These are phyloP conservation scores for Amesomyces nigricolor DNA, from an alignment of 2,329 filamentous ascomycete genomes.

Conservation along the genomic window DNA sequence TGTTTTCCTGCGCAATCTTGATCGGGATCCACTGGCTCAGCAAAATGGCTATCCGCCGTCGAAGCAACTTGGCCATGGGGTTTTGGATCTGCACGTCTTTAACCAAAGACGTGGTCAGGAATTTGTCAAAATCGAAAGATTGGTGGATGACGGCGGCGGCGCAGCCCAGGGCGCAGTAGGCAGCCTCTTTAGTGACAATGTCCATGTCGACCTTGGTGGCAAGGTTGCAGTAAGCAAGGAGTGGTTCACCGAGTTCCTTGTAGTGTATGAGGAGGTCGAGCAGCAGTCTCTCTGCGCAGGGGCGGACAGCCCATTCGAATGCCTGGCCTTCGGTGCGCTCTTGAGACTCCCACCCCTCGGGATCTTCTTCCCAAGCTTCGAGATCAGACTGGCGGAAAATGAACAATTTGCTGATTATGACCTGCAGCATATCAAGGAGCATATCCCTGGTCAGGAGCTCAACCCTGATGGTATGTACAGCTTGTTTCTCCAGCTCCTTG, in stretches of 20 bases:
- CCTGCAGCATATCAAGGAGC: conserved; percentile 74
- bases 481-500: conserved; percentile 68
- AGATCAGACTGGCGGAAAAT: conserved; percentile 80
- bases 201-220: conserved; percentile 62
- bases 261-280: conserved; percentile 85
- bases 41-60: conserved; percentile 81
- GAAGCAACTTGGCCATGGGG: conserved; percentile 68
- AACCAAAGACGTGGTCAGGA: conserved; percentile 69
- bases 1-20: conserved; percentile 62
- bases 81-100: conserved; percentile 65
- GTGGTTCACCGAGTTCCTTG: conserved; percentile 71
- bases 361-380: conserved; percentile 87
- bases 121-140: conserved; percentile 75
- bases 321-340: conserved; percentile 80
- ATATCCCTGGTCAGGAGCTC: conserved; percentile 72
- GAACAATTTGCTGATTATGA: conserved; percentile 82
- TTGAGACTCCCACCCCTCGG: conserved; percentile 89
- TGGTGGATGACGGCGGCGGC: conserved; percentile 70
- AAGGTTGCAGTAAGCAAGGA: conserved; percentile 76
- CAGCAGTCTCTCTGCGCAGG: conserved; percentile 90
- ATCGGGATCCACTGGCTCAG: conserved; percentile 86
- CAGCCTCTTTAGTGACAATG: conserved; percentile 82
- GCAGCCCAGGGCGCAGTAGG: conserved; percentile 89
- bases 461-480: conserved; percentile 62
- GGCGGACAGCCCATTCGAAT: conserved; percentile 87